A percentile compares a stretch with the other conserved stretches of the same genome.
phyloP scores from a whole-genome alignment of 768 basidiomycete species.

The Plicaturopsis crispa region DNA sequence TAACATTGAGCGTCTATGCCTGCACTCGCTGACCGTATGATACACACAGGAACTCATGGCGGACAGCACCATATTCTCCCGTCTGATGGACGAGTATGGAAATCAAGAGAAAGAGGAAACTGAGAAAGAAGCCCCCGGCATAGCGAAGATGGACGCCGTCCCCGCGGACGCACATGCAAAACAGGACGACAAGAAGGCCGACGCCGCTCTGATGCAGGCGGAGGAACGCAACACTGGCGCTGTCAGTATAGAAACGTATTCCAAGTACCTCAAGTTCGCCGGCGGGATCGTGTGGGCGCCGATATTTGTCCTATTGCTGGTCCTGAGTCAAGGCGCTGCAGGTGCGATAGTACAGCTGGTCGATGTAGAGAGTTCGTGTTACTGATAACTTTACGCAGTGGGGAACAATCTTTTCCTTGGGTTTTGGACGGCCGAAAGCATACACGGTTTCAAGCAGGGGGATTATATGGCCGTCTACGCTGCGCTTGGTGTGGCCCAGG shows the following conservation, averaged over 20 bases:
- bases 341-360: conserved; percentile 24
- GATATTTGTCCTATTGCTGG: conserved; percentile 33
- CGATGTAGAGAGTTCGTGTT: background rate
- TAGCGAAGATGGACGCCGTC: no score
- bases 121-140: conserved; percentile 3
- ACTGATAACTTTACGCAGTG: conserved; percentile 23
- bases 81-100: conserved; percentile 51
- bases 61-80: conserved; percentile 34
- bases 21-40: conserved; percentile 2
- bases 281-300: conserved; percentile 45
- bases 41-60: conserved; percentile 34
- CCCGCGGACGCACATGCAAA: conserved; percentile 1
- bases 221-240: conserved; percentile 54
- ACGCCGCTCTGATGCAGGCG: conserved; percentile 27
- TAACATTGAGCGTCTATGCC: background rate
- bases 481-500: conserved; percentile 37
- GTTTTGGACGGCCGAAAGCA: conserved; percentile 58
- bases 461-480: conserved; percentile 61
- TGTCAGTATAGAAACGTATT: conserved; percentile 41
- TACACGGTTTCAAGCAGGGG: conserved; percentile 47
- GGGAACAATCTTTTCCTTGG: conserved; percentile 64
- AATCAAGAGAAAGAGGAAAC: conserved; percentile 24
- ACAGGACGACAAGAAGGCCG: conserved; percentile 8
- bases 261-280: conserved; percentile 36
- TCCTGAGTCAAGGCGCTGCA: conserved; percentile 40